Evolutionary conservation across 257 asterid genomes (phyloP), one percentile per base, ranked within the genome.

Genomic region (Ophiorrhiza pumila): DNA sequence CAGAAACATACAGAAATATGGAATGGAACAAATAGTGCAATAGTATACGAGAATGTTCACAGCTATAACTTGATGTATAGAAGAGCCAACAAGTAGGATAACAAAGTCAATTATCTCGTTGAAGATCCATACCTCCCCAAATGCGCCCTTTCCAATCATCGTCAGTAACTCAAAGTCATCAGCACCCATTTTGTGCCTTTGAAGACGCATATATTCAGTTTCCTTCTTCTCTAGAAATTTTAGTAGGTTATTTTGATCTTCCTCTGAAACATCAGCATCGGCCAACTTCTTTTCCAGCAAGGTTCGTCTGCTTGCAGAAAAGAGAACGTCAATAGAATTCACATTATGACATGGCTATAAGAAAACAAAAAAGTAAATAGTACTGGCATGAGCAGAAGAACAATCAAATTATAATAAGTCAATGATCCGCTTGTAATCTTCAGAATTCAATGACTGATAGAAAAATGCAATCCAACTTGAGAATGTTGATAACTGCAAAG

Each of bases 241-340:
- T 74, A 94, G 73, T 43, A 94, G 84, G 81, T 91, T 94, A 79
- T 65, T 86, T 85, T 94, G 99, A 83, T 94, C 99, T 81, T 94
- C 99, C 85, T 88, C 99, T 56, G 99, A 94, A 52, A 90, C 99
- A 81, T 94, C 99, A 80, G 97, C 99, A 85, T 91, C 99, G 63
- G 99, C 99, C 74, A 94, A 87, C 84, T 91, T 94, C 88, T 80
- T 85, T 80, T 94, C 98, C 81, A 94, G 91, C 83, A 90, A 75
- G 73, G 39, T 83, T 78, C 97, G 91, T 79, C 99, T 94, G 90
- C 83, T 73, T 72, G 71, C 56, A 83, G 50, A 77, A 69, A 71
- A 67, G 72, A 56, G 52, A 79, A 78, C 58, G 52, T 32, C 7
- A 20, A 34, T 42, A 46, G 27, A 37, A 37, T 50, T 41, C 70